Evolutionary conservation across 1,139 yeast genomes (phyloP).

Genomic region (Wickerhamomyces sp.): DNA sequence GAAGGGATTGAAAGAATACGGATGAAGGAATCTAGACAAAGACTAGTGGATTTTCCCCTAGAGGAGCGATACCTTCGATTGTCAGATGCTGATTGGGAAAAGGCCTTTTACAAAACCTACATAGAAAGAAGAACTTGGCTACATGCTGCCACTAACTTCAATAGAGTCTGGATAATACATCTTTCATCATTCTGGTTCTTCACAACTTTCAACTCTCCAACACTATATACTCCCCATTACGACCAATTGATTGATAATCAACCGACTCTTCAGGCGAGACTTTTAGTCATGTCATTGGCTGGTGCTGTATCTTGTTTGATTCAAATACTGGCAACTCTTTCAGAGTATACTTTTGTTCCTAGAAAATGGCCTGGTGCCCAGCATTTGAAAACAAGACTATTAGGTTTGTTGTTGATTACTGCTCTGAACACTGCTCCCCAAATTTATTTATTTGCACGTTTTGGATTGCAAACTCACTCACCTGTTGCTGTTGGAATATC

Average conservation of each 20-base stretch:
- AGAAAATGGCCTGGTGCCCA: conserved; percentile 65
- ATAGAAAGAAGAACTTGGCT: conserved; percentile 73
- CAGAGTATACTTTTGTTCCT: conserved; percentile 66
- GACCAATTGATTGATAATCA: conserved; percentile 52
- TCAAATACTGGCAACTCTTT: conserved; percentile 55
- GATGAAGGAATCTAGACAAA: conserved; percentile 34
- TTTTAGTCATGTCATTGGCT: conserved; percentile 65
- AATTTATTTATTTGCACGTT: conserved; percentile 49
- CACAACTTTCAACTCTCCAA: conserved; percentile 72
- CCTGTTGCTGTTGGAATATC: conserved; percentile 47
- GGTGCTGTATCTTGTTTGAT: conserved; percentile 66
- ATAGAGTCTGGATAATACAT: conserved; percentile 81
- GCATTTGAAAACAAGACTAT: conserved; percentile 39
- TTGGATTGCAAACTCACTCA: conserved; percentile 49
- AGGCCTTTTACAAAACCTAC: conserved; percentile 66
- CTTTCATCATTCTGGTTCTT: conserved; percentile 76
- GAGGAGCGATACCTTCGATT: conserved; percentile 44
- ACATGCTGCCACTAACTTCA: conserved; percentile 72
- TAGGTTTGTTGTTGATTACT: conserved; percentile 39
- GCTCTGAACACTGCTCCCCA: conserved; percentile 56
- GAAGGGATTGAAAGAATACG: conserved; percentile 51
- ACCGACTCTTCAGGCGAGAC: conserved; percentile 59
- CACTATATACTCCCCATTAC: conserved; percentile 64
- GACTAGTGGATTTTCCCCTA: conserved; percentile 40
- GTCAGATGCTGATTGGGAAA: conserved; percentile 54